Percentiles rank a stretch among this genome's conserved stretches.
Conservation (phyloP, 805 yeast species). For the Saturnispora sanitii region DNA sequence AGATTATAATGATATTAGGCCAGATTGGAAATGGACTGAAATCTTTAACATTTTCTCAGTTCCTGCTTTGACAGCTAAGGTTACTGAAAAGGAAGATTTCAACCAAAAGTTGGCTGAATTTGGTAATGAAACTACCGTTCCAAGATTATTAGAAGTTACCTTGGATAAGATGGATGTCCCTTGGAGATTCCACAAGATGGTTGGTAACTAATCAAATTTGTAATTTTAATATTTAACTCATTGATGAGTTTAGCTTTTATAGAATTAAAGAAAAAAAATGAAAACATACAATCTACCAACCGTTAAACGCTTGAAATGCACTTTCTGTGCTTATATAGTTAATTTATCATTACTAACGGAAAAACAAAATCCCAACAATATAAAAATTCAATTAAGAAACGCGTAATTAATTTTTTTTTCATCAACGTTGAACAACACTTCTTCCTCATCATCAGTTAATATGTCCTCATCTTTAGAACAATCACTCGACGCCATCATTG, state of each 20-base stretch:
- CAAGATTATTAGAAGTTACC: constrained; percentile 48
- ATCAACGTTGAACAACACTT: not conserved
- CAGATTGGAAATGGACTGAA: constrained; percentile 73
- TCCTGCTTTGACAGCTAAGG: constrained; percentile 22
- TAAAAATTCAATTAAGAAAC: not conserved
- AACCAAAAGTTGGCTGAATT: constrained; percentile 28
- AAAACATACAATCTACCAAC: not conserved
- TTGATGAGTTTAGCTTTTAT: not conserved
- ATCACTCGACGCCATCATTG: constrained; percentile 89
- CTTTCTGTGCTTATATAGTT: too few species aligned
- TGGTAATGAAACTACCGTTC: constrained; percentile 15
- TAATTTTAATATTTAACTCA: not conserved
- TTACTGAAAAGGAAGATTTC: constrained; percentile 33
- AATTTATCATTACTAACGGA: too few species aligned
- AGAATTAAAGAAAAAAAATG: not conserved
- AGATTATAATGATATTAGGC: constrained; percentile 72
- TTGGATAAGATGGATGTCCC: constrained; percentile 57
- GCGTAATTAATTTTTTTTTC: not conserved
- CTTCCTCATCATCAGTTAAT: not conserved
- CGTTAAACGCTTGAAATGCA: too few species aligned
- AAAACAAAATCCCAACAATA: too few species aligned
- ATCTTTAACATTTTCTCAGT: constrained; percentile 50
- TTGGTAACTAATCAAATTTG: constrained; percentile 7
- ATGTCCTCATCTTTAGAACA: constrained; percentile 79
- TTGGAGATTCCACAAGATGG: constrained; percentile 43